phyloP scores from a whole-genome alignment of 805 yeast genomes.

The Nakazawaea populi region DNA sequence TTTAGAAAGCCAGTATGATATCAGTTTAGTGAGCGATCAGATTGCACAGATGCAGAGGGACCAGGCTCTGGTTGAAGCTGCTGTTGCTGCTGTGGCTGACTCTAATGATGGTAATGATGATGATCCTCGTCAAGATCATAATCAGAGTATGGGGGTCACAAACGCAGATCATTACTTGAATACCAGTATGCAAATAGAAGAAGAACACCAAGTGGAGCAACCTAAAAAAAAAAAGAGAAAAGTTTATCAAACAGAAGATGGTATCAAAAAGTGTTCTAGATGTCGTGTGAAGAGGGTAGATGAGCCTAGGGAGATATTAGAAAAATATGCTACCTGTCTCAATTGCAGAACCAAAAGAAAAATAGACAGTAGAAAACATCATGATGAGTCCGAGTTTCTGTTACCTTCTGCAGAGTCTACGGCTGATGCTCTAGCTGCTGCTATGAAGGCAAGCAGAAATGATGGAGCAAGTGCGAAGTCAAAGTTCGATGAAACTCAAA shows the following conservation, averaged over 20 bases:
- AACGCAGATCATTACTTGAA: constrained; percentile 15
- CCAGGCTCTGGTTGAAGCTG: neutral
- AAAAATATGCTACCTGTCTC: constrained; percentile 35
- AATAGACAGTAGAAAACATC: constrained; percentile 19
- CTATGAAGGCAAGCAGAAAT: constrained; percentile 7
- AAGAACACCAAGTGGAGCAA: constrained; percentile 6
- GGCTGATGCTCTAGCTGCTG: constrained; percentile 8
- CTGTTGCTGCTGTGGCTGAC: constrained; percentile 1
- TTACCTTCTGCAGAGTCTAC: constrained; percentile 10
- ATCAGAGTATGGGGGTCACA: constrained; percentile 13
- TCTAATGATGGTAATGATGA: neutral
- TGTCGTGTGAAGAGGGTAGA: constrained; percentile 33
- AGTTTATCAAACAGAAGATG: constrained; percentile 11
- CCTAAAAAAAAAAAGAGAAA: neutral
- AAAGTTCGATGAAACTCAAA: neutral
- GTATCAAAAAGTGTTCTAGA: constrained; percentile 34
- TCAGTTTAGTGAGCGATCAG: constrained; percentile 7
- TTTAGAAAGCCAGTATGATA: constrained; percentile 8
- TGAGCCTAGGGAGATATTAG: constrained; percentile 26
- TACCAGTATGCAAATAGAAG: constrained; percentile 9
- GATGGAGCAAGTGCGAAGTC: neutral
- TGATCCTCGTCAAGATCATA: constrained; percentile 1
- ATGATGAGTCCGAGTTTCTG: constrained; percentile 7
- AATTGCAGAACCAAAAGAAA: constrained; percentile 34
- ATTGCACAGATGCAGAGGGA: constrained; percentile 5